Evolutionary conservation across 2,329 filamentous ascomycete species (phyloP), one percentile per base, ranked within the genome.

Genomic region (Arthrobotrys sinensis): DNA sequence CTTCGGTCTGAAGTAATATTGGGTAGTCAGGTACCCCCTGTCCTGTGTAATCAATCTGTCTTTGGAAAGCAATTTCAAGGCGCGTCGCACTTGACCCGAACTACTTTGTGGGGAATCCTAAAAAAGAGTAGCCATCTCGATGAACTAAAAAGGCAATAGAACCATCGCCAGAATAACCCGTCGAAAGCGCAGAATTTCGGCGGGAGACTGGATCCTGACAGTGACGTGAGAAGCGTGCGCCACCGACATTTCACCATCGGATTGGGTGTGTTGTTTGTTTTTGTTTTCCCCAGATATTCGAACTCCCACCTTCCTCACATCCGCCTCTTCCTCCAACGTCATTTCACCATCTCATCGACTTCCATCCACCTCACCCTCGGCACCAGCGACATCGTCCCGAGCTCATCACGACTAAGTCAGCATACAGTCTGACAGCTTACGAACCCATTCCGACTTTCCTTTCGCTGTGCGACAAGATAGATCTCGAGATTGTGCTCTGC

Each of bases 311-410:
- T 52, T 40, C 62, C 40, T 50, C 62, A 11, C 32, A 34, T 66
- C 63, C 46, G 16, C 34, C 4, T 53, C 24, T 24, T 45, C 28
- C 28, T 48, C 40, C 43, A 46, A 52, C 67, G 40, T 60, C 50
- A 69, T 67, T 63, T 32, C 65, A 16, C 36, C 66, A 48, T 60
- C 66, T 34, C 53, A 70, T 62, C 66, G 43, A 48, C 43, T n/a
- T 24, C 21, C n/a, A 62, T 52, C 67, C 40, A 32, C 53, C 53
- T 19, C 12, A 24, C 0, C 32, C 6, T 36, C 28, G 40, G 3
- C 52, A 60, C 32, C 50, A 28, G n/a, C 45, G 16, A 45, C 34
- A 8, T 19, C 43, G 63, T 52, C 40, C 10, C 53, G 36, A 19
- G 4, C 11, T 69, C 40, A 48, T 64, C 45, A 38, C 45, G 14